Base-by-base conservation (phyloP, 805 yeast species). In the Saccharomycopsis guyanensis region DNA sequence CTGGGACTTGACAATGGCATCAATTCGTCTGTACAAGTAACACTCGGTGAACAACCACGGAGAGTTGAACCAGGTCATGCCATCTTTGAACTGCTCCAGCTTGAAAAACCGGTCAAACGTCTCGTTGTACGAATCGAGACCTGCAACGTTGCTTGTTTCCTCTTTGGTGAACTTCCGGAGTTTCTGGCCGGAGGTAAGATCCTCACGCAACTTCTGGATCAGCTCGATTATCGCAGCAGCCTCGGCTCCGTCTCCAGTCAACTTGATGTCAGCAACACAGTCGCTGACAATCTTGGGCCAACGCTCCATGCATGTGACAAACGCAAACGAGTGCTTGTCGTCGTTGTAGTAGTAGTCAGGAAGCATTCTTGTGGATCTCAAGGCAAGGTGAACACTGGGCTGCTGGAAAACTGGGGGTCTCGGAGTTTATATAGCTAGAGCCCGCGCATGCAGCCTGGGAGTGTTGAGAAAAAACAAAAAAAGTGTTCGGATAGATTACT, bases 21-120 rank as follows among this genome's bases (percentile, higher is more conserved):
- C 75, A 46, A 85, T 64, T 50, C 70, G 62, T 49, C 95, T 78
- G 65, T 93, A 93, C 49, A 93, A 60, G 59, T 82, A 81, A 62
- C 96, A 82, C 63, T 94, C 99, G 36, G 83, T 68, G 58, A 72
- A 82, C 45, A 93, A 67, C 99, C 99, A 93, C 16, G 95, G 96
- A 1, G 91, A 94, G 6, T 81, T 71, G 39, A 69, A 66, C 97
- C 97, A 93, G 13, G 84, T 76, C 43, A 72, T 57, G 8, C 61
- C 57, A 2, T 49, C 55, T 7, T 52, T 29, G 18, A 55, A 33
- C 31, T 23, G 19, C 57, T n/a, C 18, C 6, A 29, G n/a, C 4
- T 27, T 36, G 2, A 47, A 38, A 40, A 66, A 55, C 22, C 58
- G 53, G 20, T 56, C 59, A 55, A 80, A 64, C 31, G 74, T 71